Evolutionary conservation across 2,329 filamentous ascomycete genomes (phyloP).

Genomic region (Pseudogymnoascus sp.): DNA sequence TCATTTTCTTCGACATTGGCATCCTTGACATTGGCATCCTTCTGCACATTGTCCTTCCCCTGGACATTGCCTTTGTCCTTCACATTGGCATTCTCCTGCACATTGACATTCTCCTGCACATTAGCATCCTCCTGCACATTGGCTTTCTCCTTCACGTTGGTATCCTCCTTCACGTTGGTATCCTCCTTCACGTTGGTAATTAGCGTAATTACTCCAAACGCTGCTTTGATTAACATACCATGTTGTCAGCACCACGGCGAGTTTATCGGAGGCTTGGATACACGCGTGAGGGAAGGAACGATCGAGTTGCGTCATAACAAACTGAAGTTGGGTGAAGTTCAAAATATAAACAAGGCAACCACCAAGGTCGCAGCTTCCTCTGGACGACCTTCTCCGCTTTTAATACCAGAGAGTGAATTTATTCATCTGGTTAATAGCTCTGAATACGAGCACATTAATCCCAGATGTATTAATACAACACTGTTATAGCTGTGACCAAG

Average conservation of each 20-base stretch:
- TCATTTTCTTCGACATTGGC: too few species aligned
- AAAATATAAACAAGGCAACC: not conserved
- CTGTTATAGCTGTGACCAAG: not conserved
- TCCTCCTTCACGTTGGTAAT: not conserved
- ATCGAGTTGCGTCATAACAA: not conserved
- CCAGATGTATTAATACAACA: not conserved
- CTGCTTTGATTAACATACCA: not conserved
- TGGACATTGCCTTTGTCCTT: too few species aligned
- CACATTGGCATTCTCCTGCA: too few species aligned
- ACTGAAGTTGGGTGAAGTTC: not conserved
- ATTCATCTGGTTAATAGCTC: not conserved
- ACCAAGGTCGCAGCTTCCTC: not conserved
- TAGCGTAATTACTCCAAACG: not conserved
- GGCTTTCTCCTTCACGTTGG: too few species aligned
- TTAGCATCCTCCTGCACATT: too few species aligned
- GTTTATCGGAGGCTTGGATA: not conserved
- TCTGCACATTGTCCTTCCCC: too few species aligned
- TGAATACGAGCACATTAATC: not conserved
- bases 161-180: too few species aligned
- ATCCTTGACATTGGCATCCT: too few species aligned
- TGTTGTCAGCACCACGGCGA: not conserved
- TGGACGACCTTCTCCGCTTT: not conserved
- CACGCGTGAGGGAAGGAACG: not conserved
- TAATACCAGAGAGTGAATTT: not conserved
- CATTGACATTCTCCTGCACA: too few species aligned